Base-by-base conservation (phyloP, 805 yeast genomes). In the Candida namnaoensis region DNA sequence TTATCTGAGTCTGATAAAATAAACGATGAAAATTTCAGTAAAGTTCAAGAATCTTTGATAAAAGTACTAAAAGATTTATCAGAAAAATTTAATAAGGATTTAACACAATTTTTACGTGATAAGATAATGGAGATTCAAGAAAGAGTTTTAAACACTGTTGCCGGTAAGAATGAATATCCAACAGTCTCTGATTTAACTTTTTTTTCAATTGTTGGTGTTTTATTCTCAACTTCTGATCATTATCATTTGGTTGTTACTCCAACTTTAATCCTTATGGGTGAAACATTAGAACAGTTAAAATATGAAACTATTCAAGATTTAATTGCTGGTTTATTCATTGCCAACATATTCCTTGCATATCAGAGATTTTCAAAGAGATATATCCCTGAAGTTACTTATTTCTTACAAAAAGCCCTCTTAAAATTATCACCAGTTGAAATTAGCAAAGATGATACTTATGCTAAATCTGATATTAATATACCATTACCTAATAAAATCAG, bases 221-320 rank as follows among this genome's bases (percentile, higher is more conserved):
- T 88, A 5, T 93, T 84, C 56, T 90, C 99, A 0, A 88, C 97
- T 1, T 93, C 99, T 0, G 99, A 93, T 67, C 90, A 88, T 57
- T 91, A 85, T 62, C 99, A 93, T 67, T 69, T 88, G 44, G 83
- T 93, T 10, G 90, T 81, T 5, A 90, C 96, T 0, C 96, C 97
- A 4, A 73, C 91, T 2, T 65, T 77, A 28, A 73, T 93, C 32
- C 62, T 87, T 34, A 77, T 88, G 68, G 75, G 82, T 38, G 91
- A 87, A 59, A 67, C 77, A 12, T 63, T 91, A 42, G 78, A 80
- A 41, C 76, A 74, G 49, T 51, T 74, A 19, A 69, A 70, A 36
- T 60, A 62, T 26, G 55, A 56, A 23, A 54, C 69, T 5, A 45
- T 75, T 25, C 58, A 58, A 26, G 67, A 64, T 36, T 48, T 81